phyloP scores from a whole-genome alignment of 345 rosid species.

The Moricandia moricandioides region DNA sequence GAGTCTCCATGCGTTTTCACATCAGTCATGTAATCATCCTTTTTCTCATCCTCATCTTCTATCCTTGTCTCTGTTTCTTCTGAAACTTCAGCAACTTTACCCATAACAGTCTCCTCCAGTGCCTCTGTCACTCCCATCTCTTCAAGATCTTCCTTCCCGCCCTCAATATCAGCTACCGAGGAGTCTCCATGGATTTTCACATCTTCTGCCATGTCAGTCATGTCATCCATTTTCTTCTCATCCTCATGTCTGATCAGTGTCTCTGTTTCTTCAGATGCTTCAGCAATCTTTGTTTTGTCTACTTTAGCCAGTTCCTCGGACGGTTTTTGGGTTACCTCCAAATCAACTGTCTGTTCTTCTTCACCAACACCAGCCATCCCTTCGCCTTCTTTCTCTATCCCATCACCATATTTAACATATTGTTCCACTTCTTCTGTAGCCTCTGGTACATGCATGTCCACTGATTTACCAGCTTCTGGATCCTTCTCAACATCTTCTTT shows the following conservation, averaged over 20 bases:
- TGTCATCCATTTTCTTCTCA: conserved; percentile 28
- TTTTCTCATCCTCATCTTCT: conserved; percentile 26
- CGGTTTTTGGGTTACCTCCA: conserved; percentile 23
- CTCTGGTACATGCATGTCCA: conserved; percentile 23
- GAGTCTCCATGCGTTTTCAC: conserved; percentile 33
- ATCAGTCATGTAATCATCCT: conserved; percentile 31
- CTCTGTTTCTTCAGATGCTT: conserved; percentile 31
- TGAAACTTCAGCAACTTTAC: conserved; percentile 16
- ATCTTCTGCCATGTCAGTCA: conserved; percentile 31
- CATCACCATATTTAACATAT: conserved; percentile 4
- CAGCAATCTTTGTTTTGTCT: conserved; percentile 31
- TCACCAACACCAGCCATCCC: conserved; percentile 22
- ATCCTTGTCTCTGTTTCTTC: conserved; percentile 31
- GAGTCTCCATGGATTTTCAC: conserved; percentile 31
- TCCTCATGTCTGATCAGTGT: conserved; percentile 18
- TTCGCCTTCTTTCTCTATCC: conserved; percentile 27
- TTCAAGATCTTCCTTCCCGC: conserved; percentile 36
- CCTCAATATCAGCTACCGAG: conserved; percentile 25
- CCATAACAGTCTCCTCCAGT: conserved; percentile 35
- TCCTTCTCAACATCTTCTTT: conserved; percentile 27
- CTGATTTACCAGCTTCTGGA: conserved; percentile 14
- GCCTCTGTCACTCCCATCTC: conserved; percentile 18
- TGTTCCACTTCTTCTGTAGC: conserved; percentile 23
- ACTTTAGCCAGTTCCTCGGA: conserved; percentile 17
- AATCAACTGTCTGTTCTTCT: background rate